Conservation (phyloP, 495 filamentous ascomycete species). For the Hypoxylon lienhwacheense region DNA sequence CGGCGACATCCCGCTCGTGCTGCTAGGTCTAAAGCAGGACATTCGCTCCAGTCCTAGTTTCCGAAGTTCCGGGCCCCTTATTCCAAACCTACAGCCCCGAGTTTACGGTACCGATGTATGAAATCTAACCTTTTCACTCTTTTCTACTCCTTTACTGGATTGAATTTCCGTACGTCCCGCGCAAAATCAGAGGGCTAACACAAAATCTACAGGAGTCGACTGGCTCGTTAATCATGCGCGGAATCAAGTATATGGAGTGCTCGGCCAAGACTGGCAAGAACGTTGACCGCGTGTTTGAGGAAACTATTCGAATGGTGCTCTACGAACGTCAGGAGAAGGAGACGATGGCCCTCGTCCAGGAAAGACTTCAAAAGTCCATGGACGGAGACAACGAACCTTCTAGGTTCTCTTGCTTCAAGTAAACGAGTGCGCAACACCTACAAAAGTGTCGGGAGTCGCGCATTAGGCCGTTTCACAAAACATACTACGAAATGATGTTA, state of each 20-base stretch:
- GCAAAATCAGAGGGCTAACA: background rate
- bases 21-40: slow-evolving; percentile 38
- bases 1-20: slow-evolving; percentile 22
- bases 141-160: background rate
- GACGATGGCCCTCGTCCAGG: background rate
- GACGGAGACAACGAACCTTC: no score
- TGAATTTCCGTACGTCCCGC: background rate
- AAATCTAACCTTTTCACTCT: background rate
- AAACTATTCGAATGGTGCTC: slow-evolving; percentile 24
- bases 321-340: slow-evolving; percentile 12
- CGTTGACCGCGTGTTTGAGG: slow-evolving; percentile 29
- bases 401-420: no score
- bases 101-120: slow-evolving; percentile 18
- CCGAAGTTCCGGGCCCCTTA: slow-evolving; percentile 17
- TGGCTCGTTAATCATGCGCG: slow-evolving; percentile 10
- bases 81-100: slow-evolving; percentile 12
- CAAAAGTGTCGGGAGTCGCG: no score
- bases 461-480: no score
- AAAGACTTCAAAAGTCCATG: no score
- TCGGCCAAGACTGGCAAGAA: slow-evolving; percentile 36
- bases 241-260: slow-evolving; percentile 33
- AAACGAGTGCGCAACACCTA: no score
- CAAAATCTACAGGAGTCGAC: slow-evolving; percentile 7
- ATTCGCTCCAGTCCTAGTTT: slow-evolving; percentile 14
- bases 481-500: no score